phyloP scores from a whole-genome alignment of 225 moss, liverwort and hornwort species.

The Marchantia polymorpha region DNA sequence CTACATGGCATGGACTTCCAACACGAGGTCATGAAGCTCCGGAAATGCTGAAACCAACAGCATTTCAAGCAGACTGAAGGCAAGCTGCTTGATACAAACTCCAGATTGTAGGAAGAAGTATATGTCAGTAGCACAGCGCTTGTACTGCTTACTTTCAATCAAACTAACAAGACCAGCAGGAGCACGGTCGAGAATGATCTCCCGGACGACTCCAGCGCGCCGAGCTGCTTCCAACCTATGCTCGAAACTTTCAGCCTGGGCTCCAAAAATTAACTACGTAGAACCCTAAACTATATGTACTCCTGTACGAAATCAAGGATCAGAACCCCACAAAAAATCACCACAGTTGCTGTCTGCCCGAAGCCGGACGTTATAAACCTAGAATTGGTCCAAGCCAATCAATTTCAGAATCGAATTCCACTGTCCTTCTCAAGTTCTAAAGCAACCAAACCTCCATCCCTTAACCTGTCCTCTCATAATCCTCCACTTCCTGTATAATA shows the following conservation, averaged over 20 bases:
- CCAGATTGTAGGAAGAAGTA: too few species aligned
- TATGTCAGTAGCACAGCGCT: too few species aligned
- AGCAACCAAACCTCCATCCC: not conserved
- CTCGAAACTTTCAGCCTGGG: constrained; percentile 57
- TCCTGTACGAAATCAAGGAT: not conserved
- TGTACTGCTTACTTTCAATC: too few species aligned
- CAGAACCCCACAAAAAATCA: not conserved
- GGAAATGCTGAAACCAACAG: too few species aligned
- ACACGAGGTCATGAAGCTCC: too few species aligned
- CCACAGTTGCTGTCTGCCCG: not conserved
- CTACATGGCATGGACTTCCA: too few species aligned
- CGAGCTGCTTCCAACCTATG: constrained; percentile 73
- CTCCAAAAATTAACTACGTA: too few species aligned
- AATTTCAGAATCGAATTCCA: not conserved
- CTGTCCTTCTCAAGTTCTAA: too few species aligned
- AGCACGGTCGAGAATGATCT: too few species aligned
- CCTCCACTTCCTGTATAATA: not conserved
- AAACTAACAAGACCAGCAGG: too few species aligned
- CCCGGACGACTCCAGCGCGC: constrained; percentile 71
- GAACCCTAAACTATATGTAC: not conserved
- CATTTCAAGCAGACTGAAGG: too few species aligned
- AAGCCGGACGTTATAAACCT: not conserved
- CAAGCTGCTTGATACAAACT: too few species aligned
- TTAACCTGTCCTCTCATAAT: not conserved
- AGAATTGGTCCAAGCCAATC: not conserved